Evolutionary conservation across 805 yeast species (phyloP), one percentile per base, ranked within the genome.

Genomic region (Saccharomycopsis sp.): DNA sequence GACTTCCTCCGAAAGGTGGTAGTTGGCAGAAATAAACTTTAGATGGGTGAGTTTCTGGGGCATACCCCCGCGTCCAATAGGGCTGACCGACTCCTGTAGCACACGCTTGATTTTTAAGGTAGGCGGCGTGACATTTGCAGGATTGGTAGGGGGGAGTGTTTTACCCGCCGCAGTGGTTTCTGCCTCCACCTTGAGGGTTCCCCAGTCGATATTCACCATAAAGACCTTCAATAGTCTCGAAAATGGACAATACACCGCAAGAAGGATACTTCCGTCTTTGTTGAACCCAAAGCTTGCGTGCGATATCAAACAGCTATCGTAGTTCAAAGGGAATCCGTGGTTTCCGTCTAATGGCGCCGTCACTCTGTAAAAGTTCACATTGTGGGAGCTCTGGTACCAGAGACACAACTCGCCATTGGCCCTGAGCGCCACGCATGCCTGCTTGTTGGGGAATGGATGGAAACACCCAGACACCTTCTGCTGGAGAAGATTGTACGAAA

Each of bases 401-500:
- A 85, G 68, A 23, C 77, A 72, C 47, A 84, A 69, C 57, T 75
- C 73, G 1, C 94, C 96, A 62, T 82, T 80, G 57, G 78, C 75
- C 50, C 92, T 75, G 46, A 88, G 72, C 0, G 82, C 83, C 23
- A 88, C 70, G 64, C 90, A 82, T 1, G 91, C 94, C 58, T 86
- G 86, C 62, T 85, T 85, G 2, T 85, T 76, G 15, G 78, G 68
- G 23, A 82, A 70, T 2, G 96, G 94, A 68, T 88, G 94, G 63
- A 81, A 71, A 0, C 83, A 79, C 3, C 89, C 88, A 57, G 73
- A 72, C 0, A 89, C 76, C 64, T 77, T 79, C 60, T 78, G 79
- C 65, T 83, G 89, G 52, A 75, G 77, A 0, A 85, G 83, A 1
- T 79, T 78, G 67, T 87, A 89, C 7, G 69, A 71, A 68, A 76